A percentile compares a stretch with the other conserved stretches of the same genome.
These are phyloP conservation scores for Linderniella brevidens DNA, from an alignment of 257 asterid genomes.

Conservation along the genomic window DNA sequence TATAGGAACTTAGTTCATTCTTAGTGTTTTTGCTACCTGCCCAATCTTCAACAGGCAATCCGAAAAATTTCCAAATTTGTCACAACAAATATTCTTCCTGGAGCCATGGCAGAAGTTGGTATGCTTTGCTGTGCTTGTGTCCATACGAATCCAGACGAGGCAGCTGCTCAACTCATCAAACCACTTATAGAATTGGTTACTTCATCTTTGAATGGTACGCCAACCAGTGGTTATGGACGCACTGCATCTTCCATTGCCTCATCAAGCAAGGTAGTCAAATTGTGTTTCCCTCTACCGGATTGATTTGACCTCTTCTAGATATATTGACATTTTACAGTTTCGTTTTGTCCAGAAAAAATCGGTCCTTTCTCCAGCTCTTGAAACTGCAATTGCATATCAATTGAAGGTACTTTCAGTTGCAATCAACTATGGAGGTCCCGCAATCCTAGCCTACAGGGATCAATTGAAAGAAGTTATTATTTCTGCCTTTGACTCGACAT, in stretches of 20 bases:
- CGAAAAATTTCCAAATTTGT: conserved; percentile 82
- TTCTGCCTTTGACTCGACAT: conserved; percentile 82
- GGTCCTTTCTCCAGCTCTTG: conserved; percentile 80
- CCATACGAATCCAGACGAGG: conserved; percentile 83
- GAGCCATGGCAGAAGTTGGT: conserved; percentile 98
- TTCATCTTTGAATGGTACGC: conserved; percentile 64
- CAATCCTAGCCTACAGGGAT: conserved; percentile 55
- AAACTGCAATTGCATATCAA: conserved; percentile 73
- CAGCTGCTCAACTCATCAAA: conserved; percentile 60
- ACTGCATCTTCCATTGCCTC: conserved; percentile 29
- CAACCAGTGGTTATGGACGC: conserved; percentile 68
- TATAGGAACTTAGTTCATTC: too few species aligned
- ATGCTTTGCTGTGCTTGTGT: conserved; percentile 96
- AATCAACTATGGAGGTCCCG: conserved; percentile 85
- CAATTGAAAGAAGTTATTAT: conserved; percentile 68
- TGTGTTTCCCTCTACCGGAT: conserved; percentile 10
- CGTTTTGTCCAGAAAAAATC: conserved; percentile 46
- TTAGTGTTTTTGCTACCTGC: too few species aligned
- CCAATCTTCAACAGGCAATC: conserved; percentile 42
- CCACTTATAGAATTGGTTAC: conserved; percentile 63
- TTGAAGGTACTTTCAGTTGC: conserved; percentile 88
- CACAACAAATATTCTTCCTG: conserved; percentile 84
- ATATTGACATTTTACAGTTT: conserved; percentile 11
- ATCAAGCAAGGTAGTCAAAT: conserved; percentile 54
- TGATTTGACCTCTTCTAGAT: conserved; percentile 13